Evolutionary conservation across 148 eudicot genomes (phyloP).

Genomic region (Heliamphora exappendiculata): DNA sequence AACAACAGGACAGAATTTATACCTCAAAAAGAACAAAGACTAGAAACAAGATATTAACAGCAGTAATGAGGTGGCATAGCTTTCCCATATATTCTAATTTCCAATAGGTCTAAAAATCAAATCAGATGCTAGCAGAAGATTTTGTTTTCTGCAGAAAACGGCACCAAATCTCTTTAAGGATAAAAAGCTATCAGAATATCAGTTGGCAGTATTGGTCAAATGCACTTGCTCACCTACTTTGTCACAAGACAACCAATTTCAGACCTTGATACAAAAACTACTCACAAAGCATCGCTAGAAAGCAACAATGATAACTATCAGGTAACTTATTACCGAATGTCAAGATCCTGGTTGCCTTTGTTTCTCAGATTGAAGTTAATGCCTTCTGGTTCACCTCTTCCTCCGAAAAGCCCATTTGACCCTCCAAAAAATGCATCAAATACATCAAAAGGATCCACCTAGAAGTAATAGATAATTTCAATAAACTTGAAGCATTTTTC

Average conservation of each 20-base stretch:
- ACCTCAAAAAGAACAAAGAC: no score
- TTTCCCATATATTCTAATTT: no score
- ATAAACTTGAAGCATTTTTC: neutral
- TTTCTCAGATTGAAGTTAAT: constrained; percentile 34
- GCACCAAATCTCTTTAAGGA: neutral
- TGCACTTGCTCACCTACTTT: neutral
- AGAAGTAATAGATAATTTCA: constrained; percentile 12
- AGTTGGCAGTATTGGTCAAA: neutral
- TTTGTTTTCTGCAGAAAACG: neutral
- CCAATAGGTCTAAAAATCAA: no score
- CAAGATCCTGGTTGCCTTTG: constrained; percentile 44
- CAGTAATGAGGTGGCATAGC: no score
- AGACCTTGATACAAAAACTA: neutral
- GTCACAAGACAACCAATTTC: neutral
- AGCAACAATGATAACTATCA: neutral
- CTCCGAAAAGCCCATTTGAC: constrained; percentile 56
- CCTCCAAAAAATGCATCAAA: constrained; percentile 71
- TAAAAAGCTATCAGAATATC: neutral
- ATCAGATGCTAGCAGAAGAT: no score
- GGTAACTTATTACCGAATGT: constrained; percentile 50
- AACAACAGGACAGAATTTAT: no score
- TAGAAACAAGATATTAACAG: no score
- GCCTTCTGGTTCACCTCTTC: constrained; percentile 38
- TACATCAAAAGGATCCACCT: constrained; percentile 84
- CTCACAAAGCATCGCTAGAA: neutral